A percentile compares a stretch with the other conserved stretches of the same genome.
These are phyloP conservation scores for Dittrichia graveolens DNA, from an alignment of 129 eudicot species.

Conservation along the genomic window DNA sequence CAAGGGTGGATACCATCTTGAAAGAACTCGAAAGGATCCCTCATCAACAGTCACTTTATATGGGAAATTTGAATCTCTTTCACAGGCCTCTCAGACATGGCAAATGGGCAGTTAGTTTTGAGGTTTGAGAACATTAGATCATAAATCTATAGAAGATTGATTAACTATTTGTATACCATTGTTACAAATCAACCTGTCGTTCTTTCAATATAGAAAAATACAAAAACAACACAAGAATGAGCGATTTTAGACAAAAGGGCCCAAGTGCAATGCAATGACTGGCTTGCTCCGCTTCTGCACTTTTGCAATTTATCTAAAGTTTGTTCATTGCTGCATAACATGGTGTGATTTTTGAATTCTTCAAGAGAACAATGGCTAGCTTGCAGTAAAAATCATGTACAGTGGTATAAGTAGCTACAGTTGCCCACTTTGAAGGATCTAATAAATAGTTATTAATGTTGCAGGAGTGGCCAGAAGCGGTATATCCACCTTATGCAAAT, in stretches of 20 bases:
- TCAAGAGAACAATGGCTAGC: background rate
- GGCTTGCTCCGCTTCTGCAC: background rate
- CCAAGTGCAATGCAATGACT: background rate
- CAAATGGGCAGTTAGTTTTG: conserved; percentile 93
- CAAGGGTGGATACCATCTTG: conserved; percentile 66
- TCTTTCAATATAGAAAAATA: background rate
- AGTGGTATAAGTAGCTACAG: background rate
- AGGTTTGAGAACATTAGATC: conserved; percentile 47
- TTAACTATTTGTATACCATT: conserved; percentile 4
- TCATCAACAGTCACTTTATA: conserved; percentile 55
- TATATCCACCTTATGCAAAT: conserved; percentile 92
- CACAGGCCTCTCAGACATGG: conserved; percentile 92
- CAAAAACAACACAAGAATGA: background rate
- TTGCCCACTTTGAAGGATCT: conserved; percentile 2
- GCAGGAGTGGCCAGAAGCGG: conserved; percentile 95
- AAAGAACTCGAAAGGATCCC: conserved; percentile 60
- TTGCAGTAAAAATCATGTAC: background rate
- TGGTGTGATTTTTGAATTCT: background rate
- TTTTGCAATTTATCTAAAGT: background rate
- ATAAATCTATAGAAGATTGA: background rate
- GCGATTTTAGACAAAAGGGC: background rate
- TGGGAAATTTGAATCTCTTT: conserved; percentile 87
- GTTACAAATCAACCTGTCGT: conserved; percentile 10
- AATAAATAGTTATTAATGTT: conserved; percentile 26
- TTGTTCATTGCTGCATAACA: background rate